Evolutionary conservation across 139 green algal genomes (phyloP).

Genomic region (Chlorokybus atmophyticus): DNA sequence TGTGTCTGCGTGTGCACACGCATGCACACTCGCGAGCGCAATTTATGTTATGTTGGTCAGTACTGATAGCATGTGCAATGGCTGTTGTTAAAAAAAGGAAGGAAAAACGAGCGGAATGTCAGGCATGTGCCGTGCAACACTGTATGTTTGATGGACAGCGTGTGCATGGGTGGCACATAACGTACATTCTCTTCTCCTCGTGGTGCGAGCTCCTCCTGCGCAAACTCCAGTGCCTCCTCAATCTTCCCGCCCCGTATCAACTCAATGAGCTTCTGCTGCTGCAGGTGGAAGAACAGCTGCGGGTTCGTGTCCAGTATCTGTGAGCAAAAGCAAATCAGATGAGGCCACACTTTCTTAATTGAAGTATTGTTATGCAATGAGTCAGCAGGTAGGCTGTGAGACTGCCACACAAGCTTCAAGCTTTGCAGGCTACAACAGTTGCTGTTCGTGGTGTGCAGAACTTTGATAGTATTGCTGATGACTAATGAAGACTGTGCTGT

Average conservation of each 20-base stretch:
- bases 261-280: slow-evolving; percentile 93
- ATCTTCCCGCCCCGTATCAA: slow-evolving; percentile 63
- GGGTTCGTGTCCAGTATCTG: slow-evolving; percentile 58
- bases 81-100: too few relatives aligned
- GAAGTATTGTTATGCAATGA: slow-evolving; percentile 1
- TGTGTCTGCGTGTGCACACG: too few relatives aligned
- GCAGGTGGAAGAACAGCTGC: slow-evolving; percentile 81
- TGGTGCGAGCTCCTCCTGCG: slow-evolving; percentile 76
- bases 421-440: too few relatives aligned
- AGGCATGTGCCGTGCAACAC: slow-evolving; percentile 1
- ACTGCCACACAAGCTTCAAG: too few relatives aligned
- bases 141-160: neutral
- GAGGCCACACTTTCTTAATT: slow-evolving; percentile 22
- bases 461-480: too few relatives aligned
- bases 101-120: too few relatives aligned
- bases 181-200: slow-evolving; percentile 70
- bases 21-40: too few relatives aligned
- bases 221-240: slow-evolving; percentile 78
- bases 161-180: neutral
- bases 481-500: too few relatives aligned
- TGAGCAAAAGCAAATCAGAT: slow-evolving; percentile 7
- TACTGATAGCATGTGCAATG: too few relatives aligned
- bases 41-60: too few relatives aligned
- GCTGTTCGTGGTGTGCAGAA: too few relatives aligned
- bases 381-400: too few relatives aligned